Conservation (phyloP, 1,139 yeast genomes). For the Lodderomyces jiufengensis region DNA sequence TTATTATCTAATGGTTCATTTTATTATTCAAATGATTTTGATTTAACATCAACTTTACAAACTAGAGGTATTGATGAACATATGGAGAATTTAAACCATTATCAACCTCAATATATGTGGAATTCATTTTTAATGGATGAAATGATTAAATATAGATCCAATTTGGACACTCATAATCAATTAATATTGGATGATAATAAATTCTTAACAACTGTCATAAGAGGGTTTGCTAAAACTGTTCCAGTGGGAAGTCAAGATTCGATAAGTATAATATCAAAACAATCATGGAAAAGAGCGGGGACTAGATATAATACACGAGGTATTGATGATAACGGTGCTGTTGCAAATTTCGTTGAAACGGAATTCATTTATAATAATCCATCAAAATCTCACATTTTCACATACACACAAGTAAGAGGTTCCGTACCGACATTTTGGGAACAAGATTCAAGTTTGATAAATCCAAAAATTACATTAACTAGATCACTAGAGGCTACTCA, state of each 20-base stretch:
- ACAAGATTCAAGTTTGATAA: constrained; percentile 82
- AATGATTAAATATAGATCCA: constrained; percentile 67
- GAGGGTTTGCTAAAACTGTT: constrained; percentile 91
- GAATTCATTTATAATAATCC: constrained; percentile 67
- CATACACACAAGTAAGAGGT: constrained; percentile 88
- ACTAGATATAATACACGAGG: constrained; percentile 94
- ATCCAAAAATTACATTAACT: constrained; percentile 83
- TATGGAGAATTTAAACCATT: constrained; percentile 42
- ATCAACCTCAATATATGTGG: constrained; percentile 93
- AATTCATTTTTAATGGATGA: constrained; percentile 88
- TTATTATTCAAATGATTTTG: constrained; percentile 89
- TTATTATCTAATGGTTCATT: constrained; percentile 84
- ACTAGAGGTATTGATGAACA: constrained; percentile 51
- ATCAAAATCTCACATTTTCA: constrained; percentile 47
- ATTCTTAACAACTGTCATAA: constrained; percentile 82
- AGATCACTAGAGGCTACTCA: constrained; percentile 90
- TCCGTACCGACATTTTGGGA: constrained; percentile 98
- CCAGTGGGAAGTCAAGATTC: constrained; percentile 48
- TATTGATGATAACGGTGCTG: constrained; percentile 91
- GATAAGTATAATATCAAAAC: constrained; percentile 82
- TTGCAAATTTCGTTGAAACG: constrained; percentile 94
- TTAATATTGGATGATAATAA: constrained; percentile 66
- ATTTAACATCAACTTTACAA: constrained; percentile 80
- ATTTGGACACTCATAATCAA: constrained; percentile 58
- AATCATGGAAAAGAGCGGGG: constrained; percentile 95